These are phyloP conservation scores for Colletotrichum eleusines DNA, from an alignment of 2,329 filamentous ascomycete genomes.

Conservation along the genomic window DNA sequence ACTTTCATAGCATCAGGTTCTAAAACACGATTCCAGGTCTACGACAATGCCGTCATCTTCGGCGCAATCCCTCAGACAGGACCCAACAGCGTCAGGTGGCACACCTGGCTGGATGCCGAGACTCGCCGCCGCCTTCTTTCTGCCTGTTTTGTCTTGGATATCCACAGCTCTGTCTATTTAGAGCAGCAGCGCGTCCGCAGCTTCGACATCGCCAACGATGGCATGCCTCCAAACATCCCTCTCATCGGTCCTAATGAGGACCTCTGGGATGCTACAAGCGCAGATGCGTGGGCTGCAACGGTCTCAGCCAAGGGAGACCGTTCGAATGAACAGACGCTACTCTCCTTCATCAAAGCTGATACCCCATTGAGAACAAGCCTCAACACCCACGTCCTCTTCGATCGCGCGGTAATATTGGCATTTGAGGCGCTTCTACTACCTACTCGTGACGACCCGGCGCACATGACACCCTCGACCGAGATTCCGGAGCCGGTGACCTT, in stretches of 20 bases:
- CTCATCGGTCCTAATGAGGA: slow-evolving; percentile 57
- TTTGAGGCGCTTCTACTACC: slow-evolving; percentile 55
- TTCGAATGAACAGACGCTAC: slow-evolving; percentile 16
- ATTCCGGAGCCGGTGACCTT: slow-evolving; percentile 45
- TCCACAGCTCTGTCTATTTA: slow-evolving; percentile 66
- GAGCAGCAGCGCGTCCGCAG: slow-evolving; percentile 57
- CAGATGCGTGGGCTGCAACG: slow-evolving; percentile 60
- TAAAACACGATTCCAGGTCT: slow-evolving; percentile 55
- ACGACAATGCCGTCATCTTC: slow-evolving; percentile 49
- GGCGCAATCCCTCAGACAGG: slow-evolving; percentile 42
- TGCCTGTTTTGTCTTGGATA: slow-evolving; percentile 68
- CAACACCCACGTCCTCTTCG: slow-evolving; percentile 52
- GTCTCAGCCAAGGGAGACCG: slow-evolving; percentile 44
- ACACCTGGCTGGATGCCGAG: slow-evolving; percentile 65
- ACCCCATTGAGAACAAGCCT: slow-evolving; percentile 53
- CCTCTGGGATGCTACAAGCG: slow-evolving; percentile 63
- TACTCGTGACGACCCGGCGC: slow-evolving; percentile 47
- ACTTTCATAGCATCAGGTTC: slow-evolving; percentile 41
- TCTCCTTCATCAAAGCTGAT: slow-evolving; percentile 46
- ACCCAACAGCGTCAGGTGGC: slow-evolving; percentile 58
- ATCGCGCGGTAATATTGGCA: slow-evolving; percentile 56
- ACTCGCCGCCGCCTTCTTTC: slow-evolving; percentile 65
- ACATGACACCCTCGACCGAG: slow-evolving; percentile 46
- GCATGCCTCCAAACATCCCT: slow-evolving; percentile 56
- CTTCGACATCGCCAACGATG: slow-evolving; percentile 52